Evolutionary conservation across 2,329 filamentous ascomycete species (phyloP), one percentile per base, ranked within the genome.

Genomic region (Colletotrichum tropicale): DNA sequence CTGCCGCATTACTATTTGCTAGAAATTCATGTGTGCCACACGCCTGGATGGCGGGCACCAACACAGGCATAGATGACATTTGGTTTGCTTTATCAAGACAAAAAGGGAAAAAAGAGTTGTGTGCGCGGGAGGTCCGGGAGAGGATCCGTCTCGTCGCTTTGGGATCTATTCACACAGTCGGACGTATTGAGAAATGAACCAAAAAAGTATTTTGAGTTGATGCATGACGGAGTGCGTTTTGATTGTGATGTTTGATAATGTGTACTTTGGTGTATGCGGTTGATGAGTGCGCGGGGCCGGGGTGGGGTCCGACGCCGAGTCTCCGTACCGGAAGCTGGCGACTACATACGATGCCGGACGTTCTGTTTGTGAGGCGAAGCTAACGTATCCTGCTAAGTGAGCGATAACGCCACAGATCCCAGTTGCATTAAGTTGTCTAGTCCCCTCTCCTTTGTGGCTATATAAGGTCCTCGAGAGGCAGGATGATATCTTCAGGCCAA

Each of bases 61-160:
- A 48, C 36, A 74, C 52, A 61, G 61, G 68, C 68, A 74, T 71
- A 73, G 70, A 75, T 67, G 69, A 75, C 55, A 72, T 71, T 66
- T 66, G 66, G 58, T 68, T 66, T 48, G 52, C 26, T 68, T 73
- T 66, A 16, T 28, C 12, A 26, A 67, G 24, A 43, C 16, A 30
- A 28, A n/a, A 28, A 38, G 32, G 43, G 26, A 60, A 61, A 67
- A 61, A 18, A 60, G 34, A 60, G 38, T n/a, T 36, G 30, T 32
- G 52, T n/a, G 43, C 43, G 18, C 43, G 43, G 68, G 32, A 24
- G 30, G 52, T 24, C 21, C 36, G 61, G 66, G 72, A 74, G 58
- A 43, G 15, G 36, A 24, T 38, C 36, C n/a, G 60, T 55, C 67
- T 32, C 48, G 60, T 52, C 68, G 36, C 36, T 60, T 55, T 52